These are phyloP conservation scores for Pestalotiopsis sp. DNA, from an alignment of 2,329 filamentous ascomycete species.

Conservation along the genomic window DNA sequence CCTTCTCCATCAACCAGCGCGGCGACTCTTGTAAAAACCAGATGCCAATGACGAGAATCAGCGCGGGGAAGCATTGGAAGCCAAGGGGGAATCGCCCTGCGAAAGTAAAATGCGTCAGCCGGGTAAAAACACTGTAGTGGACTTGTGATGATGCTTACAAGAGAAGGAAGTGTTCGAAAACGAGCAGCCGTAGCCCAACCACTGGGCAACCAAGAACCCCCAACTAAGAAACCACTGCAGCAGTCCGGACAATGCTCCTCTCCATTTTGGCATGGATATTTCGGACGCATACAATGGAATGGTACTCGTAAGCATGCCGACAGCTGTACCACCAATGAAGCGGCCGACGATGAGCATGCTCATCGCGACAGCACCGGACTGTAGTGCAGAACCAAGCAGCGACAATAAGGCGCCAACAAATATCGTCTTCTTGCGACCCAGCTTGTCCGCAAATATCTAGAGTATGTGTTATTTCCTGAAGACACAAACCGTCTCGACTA, in stretches of 20 bases:
- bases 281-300: constrained; percentile 7
- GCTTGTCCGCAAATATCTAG: constrained; percentile 1
- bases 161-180: constrained; percentile 2
- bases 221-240: constrained; percentile 9
- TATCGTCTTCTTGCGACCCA: constrained; percentile 3
- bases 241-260: not conserved
- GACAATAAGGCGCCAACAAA: not conserved
- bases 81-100: constrained; percentile 1
- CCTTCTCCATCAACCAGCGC: constrained; percentile 51
- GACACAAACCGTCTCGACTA: not conserved
- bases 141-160: not conserved
- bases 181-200: constrained; percentile 4
- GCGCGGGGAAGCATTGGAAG: constrained; percentile 1
- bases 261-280: constrained; percentile 2
- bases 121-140: too few relatives aligned
- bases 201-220: constrained; percentile 7
- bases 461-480: not conserved
- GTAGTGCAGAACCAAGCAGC: not conserved
- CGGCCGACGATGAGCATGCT: constrained; percentile 4
- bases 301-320: constrained; percentile 3
- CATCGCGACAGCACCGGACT: not conserved
- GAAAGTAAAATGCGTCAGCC: not conserved
- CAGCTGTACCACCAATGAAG: not conserved
- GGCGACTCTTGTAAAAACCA: constrained; percentile 7
- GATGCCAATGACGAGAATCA: not conserved